Conservation (phyloP, 163 green algal genomes). For the Scenedesmus sp. region DNA sequence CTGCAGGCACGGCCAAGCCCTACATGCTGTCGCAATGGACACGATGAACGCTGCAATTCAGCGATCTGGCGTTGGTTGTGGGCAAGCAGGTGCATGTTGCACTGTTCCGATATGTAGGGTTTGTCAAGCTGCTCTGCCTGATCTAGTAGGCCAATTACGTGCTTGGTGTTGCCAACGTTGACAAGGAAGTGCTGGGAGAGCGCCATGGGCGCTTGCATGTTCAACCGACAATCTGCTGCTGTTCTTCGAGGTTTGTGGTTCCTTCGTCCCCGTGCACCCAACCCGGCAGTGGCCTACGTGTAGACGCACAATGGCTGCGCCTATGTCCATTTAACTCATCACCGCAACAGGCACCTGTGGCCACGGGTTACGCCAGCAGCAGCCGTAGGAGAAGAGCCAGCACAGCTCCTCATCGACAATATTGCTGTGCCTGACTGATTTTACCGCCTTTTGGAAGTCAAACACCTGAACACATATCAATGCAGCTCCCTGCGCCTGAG, state of each 20-base stretch:
- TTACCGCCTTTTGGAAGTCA: not conserved
- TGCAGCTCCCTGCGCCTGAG: not conserved
- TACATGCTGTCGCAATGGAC: not conserved
- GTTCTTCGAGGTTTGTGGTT: slow-evolving; percentile 4
- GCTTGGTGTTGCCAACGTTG: not conserved
- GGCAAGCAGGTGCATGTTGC: not conserved
- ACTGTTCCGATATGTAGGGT: not conserved
- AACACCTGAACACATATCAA: not conserved
- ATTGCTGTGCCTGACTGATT: not conserved
- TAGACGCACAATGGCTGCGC: not conserved
- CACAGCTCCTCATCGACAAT: not conserved
- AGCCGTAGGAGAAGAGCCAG: not conserved
- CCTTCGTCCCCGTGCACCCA: too few relatives aligned
- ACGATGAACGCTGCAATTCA: not conserved
- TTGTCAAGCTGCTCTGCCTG: not conserved
- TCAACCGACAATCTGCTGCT: not conserved
- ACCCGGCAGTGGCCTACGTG: not conserved
- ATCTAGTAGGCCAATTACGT: not conserved
- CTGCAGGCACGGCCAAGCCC: not conserved
- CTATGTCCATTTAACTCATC: not conserved
- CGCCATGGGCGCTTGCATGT: not conserved
- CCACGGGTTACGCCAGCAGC: not conserved
- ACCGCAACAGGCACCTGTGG: not conserved
- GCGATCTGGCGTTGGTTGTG: not conserved
- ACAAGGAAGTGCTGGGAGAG: not conserved